These are phyloP conservation scores for Blumeriella jaapii DNA, from an alignment of 2,329 filamentous ascomycete genomes.

Conservation along the genomic window DNA sequence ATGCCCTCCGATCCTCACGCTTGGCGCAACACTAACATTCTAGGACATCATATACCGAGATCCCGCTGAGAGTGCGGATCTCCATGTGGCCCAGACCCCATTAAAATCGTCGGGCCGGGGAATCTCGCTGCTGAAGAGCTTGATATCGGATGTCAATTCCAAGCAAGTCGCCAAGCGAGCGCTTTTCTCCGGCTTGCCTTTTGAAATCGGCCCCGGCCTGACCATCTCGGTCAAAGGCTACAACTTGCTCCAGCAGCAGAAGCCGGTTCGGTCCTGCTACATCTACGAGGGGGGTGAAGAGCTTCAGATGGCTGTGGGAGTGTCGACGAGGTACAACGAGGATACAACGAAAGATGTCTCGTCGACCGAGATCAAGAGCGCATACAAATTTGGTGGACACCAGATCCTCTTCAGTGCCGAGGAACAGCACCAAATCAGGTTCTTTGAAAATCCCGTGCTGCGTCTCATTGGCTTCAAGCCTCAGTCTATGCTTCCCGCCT, in stretches of 20 bases:
- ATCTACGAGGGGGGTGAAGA: conserved; percentile 82
- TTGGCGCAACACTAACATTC: conserved; percentile 13
- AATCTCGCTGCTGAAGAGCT: conserved; percentile 63
- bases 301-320: conserved; percentile 64
- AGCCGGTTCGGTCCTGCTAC: conserved; percentile 70
- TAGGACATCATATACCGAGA: conserved; percentile 86
- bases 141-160: conserved; percentile 82
- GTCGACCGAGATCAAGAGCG: conserved; percentile 74
- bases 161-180: conserved; percentile 78
- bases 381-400: conserved; percentile 91
- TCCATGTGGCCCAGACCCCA: conserved; percentile 39
- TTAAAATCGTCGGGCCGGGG: conserved; percentile 61
- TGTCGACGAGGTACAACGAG: conserved; percentile 65
- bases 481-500: conserved; percentile 58
- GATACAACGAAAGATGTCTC: conserved; percentile 69
- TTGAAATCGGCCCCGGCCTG: conserved; percentile 77
- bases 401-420: conserved; percentile 78
- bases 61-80: conserved; percentile 57
- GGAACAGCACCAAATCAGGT: conserved; percentile 64
- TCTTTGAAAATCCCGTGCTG: conserved; percentile 74
- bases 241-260: conserved; percentile 75
- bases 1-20: conserved; percentile 23
- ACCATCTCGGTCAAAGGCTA: conserved; percentile 90
- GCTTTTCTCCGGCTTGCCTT: conserved; percentile 73
- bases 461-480: conserved; percentile 93